These are phyloP conservation scores for Herpomyces periplanetae DNA, from an alignment of 2,329 filamentous ascomycete species.

Conservation along the genomic window DNA sequence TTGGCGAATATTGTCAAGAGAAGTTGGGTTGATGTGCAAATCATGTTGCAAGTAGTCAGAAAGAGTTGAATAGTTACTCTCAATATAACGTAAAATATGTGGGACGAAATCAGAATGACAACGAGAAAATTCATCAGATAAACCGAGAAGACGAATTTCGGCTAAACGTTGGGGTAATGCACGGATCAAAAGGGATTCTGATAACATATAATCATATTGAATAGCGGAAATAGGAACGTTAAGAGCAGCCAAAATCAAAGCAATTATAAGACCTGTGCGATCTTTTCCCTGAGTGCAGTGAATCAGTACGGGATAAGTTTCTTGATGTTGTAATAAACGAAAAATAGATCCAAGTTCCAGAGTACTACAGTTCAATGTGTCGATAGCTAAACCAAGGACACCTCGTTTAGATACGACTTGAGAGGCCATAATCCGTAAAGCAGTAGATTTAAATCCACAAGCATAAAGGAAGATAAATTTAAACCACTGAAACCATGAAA, in stretches of 20 bases:
- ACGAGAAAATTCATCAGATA: slow-evolving; percentile 28
- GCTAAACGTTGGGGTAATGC: slow-evolving; percentile 21
- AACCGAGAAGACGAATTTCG: slow-evolving; percentile 27
- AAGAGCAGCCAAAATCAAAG: slow-evolving; percentile 19
- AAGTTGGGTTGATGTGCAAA: too few species aligned
- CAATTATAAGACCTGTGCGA: slow-evolving; percentile 27
- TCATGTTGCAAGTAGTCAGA: too few species aligned
- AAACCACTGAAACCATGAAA: slow-evolving; percentile 23
- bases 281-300: slow-evolving; percentile 47
- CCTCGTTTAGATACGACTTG: slow-evolving; percentile 33
- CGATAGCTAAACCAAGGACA: slow-evolving; percentile 23
- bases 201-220: slow-evolving; percentile 27
- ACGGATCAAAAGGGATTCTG: slow-evolving; percentile 16
- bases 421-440: slow-evolving; percentile 24
- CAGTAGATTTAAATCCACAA: slow-evolving; percentile 23
- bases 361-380: slow-evolving; percentile 26
- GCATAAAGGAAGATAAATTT: slow-evolving; percentile 21
- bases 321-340: slow-evolving; percentile 10
- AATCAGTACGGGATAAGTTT: slow-evolving; percentile 20
- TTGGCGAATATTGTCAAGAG: too few species aligned
- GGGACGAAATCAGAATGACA: slow-evolving; percentile 26
- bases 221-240: slow-evolving; percentile 17
- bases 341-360: slow-evolving; percentile 17
- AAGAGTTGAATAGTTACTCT: too few species aligned
- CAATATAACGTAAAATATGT: too few species aligned